Evolutionary conservation across 73 alveolate species (phyloP), one percentile per base, ranked within the genome.

Genomic region (Paraurostyla sp.): DNA sequence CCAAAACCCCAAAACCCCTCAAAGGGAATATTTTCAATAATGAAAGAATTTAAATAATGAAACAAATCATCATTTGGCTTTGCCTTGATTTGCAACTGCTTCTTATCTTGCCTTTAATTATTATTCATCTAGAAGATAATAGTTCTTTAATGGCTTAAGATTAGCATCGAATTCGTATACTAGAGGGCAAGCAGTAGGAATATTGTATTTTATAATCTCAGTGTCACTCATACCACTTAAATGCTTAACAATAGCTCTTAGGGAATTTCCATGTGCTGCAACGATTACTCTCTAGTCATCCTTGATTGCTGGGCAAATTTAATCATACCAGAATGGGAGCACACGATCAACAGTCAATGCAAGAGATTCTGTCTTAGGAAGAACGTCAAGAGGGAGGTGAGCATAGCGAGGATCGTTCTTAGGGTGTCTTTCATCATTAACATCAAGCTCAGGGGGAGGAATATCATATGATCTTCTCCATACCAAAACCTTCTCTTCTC

Each of bases 221-320:
- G 90, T 94, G 45, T 98, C 99, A 20, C 97, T 90, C 87, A 97
- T 96, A 73, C 97, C 88, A 90, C 97, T 99, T 76, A 98, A 90
- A 90, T 97, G 94, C 97, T 97, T 97, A 56, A 98, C 99, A 56
- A 98, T 92, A 65, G 99, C 99, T 89, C 99, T 94, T 56, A 98
- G 89, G 43, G 99, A 97, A 96, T 98, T 93, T 43, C 99, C 99
- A 82, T 98, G 99, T 30, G 99, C 99, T 36, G 95, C 99, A 57
- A 98, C 97, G 57, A 98, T 91, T 51, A 97, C 99, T 36, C 88
- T 88, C 76, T 86, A 90, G 32, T 99, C 99, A 3, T 92, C 93
- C 83, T 93, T 89, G 62, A 98, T 82, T 42, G 83, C 95, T 29
- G 98, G 97, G 9, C 97, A 95, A 59, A 98, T 98, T 16, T 92